phyloP scores from a whole-genome alignment of 768 basidiomycete species.

The Tricholoma sp. region DNA sequence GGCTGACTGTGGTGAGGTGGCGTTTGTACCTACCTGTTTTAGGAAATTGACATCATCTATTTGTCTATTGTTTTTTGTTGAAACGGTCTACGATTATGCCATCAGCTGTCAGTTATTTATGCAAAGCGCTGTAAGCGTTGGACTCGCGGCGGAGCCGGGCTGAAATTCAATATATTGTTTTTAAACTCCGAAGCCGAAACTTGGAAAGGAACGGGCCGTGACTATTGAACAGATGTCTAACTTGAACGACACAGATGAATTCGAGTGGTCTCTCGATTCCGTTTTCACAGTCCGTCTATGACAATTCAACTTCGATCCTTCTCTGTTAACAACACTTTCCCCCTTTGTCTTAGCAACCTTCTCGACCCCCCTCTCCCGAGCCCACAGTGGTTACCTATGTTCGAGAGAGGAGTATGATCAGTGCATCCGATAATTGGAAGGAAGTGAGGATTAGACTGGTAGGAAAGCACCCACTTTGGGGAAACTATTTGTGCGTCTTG shows the following conservation, averaged over 20 bases:
- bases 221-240: no score
- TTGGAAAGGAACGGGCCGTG: no score
- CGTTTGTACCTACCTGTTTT: no score
- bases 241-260: conserved; percentile 13
- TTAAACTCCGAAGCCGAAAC: no score
- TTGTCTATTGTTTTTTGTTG: no score
- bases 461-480: conserved; percentile 80
- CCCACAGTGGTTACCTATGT: conserved; percentile 49
- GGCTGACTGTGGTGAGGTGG: no score
- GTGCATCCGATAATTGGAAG: conserved; percentile 24
- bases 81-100: no score
- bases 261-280: conserved; percentile 31
- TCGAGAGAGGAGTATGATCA: conserved; percentile 26
- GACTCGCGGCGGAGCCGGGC: no score
- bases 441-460: conserved; percentile 63
- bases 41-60: no score
- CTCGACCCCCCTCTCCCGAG: conserved; percentile 63
- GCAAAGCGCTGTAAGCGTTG: no score
- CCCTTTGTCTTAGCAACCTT: conserved; percentile 44
- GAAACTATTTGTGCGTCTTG: conserved; percentile 60
- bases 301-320: not conserved
- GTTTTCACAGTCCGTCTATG: conserved; percentile 46
- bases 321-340: not conserved
- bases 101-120: no score
- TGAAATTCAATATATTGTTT: no score